Conservation (phyloP, 2,329 filamentous ascomycete species). For the Chrysosporium queenslandicum region DNA sequence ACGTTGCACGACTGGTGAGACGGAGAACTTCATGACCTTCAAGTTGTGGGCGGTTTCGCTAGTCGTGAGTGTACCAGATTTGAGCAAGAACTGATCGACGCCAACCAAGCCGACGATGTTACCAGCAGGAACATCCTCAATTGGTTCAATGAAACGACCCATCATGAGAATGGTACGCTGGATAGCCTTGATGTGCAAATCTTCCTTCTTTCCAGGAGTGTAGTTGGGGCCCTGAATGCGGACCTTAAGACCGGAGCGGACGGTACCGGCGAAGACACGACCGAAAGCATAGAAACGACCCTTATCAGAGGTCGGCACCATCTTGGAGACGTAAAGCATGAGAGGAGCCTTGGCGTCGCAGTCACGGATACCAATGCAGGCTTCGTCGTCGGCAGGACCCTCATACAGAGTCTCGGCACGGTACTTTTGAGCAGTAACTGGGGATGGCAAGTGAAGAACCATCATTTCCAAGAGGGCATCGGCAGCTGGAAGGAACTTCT, state of each 20-base stretch:
- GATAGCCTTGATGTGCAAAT: constrained; percentile 98
- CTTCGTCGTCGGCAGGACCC: constrained; percentile 86
- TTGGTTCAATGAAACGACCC: constrained; percentile 97
- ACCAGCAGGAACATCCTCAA: constrained; percentile 96
- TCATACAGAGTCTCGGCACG: constrained; percentile 98
- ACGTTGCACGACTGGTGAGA: constrained; percentile 95
- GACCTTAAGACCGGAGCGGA: constrained; percentile 96
- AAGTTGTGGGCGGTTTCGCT: constrained; percentile 97
- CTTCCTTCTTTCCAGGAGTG: constrained; percentile 93
- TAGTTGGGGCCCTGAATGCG: constrained; percentile 99
- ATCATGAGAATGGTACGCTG: constrained; percentile 99
- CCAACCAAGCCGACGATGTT: constrained; percentile 99
- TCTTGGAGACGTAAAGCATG: constrained; percentile 99
- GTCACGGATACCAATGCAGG: constrained; percentile 93
- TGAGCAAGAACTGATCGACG: constrained; percentile 99
- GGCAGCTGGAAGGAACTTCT: constrained; percentile 95
- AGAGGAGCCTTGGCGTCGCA: constrained; percentile 96
- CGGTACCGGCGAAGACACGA: constrained; percentile 99
- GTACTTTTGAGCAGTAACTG: constrained; percentile 91
- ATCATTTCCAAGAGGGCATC: constrained; percentile 99
- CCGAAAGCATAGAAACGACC: constrained; percentile 99
- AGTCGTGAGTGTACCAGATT: constrained; percentile 98
- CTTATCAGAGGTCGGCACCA: constrained; percentile 99
- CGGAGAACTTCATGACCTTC: constrained; percentile 99
- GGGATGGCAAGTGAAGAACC: constrained; percentile 97